Base-by-base conservation (phyloP, 176 grass and related monocot species). In the Carex pumila region DNA sequence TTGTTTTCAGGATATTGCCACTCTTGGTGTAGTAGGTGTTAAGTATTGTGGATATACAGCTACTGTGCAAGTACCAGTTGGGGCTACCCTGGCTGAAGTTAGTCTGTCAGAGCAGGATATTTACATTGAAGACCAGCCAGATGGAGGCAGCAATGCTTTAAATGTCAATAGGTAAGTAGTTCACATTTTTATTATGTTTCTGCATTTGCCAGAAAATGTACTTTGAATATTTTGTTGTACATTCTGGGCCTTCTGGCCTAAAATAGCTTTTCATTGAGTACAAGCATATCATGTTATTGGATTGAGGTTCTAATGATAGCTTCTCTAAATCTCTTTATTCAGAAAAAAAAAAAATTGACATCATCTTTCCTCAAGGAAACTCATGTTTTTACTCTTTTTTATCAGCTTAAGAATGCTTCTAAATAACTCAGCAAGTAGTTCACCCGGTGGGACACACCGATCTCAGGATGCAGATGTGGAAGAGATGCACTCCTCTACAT, bases 401-500 rank as follows among this genome's bases (percentile, higher is more conserved):
- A 81, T 82, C 96, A 98, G 96, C 65, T 93, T 98, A 89, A 98
- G 93, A 86, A 93, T 89, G 68, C 89, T 98, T 82, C 93, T 98
- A 72, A 93, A 95, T 85, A 93, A 90, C 45, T 86, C 88, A 76
- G 85, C 54, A 63, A 54, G 30, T 76, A 87, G 80, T 59, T 86
- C 83, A 75, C 69, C 86, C 81, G 86, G 89, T 80, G 90, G 82
- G 87, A 81, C 84, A 87, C 87, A 90, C 59, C 67, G 67, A 57
- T 52, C 86, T 37, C 89, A 91, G 49, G 77, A 29, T 83, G 79
- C 45, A 85, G 88, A 89, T 63, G 49, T 85, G 69, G 86, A 90
- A 88, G 92, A 93, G 39, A 72, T 79, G 34, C 73, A 85, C 11
- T 74, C 68, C 70, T 84, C 45, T 75, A 86, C 52, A 76, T 81